Conservation (phyloP, 2,329 filamentous ascomycete species). For the Leptodontidium sp. region DNA sequence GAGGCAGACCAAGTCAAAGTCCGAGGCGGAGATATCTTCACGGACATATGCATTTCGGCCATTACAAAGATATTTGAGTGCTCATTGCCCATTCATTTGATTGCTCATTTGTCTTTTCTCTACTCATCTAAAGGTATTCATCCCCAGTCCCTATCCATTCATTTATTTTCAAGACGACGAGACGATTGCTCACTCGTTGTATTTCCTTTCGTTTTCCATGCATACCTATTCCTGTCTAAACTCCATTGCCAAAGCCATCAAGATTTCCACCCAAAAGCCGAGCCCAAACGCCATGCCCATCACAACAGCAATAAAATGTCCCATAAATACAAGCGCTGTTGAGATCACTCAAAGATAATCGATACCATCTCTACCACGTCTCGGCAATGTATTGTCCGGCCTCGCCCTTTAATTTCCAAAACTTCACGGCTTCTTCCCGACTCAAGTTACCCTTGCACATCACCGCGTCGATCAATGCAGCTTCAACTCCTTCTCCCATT, state of each 20-base stretch:
- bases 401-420: conserved; percentile 92
- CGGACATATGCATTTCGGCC: neutral
- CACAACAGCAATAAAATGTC: neutral
- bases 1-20: neutral
- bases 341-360: neutral
- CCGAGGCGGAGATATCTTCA: conserved; percentile 12
- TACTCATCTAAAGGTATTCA: conserved; percentile 11
- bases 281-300: conserved; percentile 3
- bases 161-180: neutral
- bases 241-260: neutral
- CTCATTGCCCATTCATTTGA: neutral
- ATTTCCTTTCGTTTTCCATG: neutral
- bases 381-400: conserved; percentile 95
- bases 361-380: conserved; percentile 60
- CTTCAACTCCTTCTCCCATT: conserved; percentile 97
- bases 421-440: conserved; percentile 80
- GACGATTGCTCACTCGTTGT: conserved; percentile 15
- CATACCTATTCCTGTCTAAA: neutral
- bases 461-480: conserved; percentile 85
- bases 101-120: conserved; percentile 6
- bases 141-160: neutral
- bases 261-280: neutral
- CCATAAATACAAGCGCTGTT: conserved; percentile 9
- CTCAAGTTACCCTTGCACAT: conserved; percentile 92
- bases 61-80: neutral